These are phyloP conservation scores for Heliosperma pusillum DNA, from an alignment of 148 eudicot genomes.

Conservation along the genomic window DNA sequence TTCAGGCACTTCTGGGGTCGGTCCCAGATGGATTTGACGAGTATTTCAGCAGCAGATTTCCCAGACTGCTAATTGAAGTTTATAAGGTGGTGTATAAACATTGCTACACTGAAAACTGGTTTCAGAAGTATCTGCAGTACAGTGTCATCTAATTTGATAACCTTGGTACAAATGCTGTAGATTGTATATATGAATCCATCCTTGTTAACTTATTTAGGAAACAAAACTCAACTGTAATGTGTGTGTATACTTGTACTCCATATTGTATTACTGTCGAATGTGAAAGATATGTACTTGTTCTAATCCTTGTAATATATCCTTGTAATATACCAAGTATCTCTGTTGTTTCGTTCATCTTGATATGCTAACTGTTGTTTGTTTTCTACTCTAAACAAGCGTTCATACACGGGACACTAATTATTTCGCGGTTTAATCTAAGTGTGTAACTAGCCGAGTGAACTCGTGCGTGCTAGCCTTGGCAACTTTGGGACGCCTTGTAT, in stretches of 20 bases:
- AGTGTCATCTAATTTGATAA: constrained; percentile 14
- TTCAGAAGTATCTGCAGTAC: constrained; percentile 32
- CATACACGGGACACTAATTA: neutral
- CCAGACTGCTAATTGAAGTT: constrained; percentile 36
- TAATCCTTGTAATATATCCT: neutral
- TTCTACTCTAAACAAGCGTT: too few relatives aligned
- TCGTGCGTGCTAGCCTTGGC: too few relatives aligned
- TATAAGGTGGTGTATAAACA: constrained; percentile 28
- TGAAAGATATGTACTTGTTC: neutral
- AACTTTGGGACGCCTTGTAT: too few relatives aligned
- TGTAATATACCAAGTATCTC: neutral
- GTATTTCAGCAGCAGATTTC: constrained; percentile 36
- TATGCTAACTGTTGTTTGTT: neutral
- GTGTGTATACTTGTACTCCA: neutral
- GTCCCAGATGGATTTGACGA: constrained; percentile 41
- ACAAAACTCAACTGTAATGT: constrained; percentile 6
- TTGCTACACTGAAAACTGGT: constrained; percentile 34
- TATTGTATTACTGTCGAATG: neutral
- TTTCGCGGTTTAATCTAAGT: too few relatives aligned
- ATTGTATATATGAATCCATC: constrained; percentile 13
- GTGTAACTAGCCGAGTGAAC: too few relatives aligned
- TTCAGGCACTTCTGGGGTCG: constrained; percentile 34
- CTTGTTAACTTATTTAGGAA: neutral
- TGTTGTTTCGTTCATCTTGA: neutral
- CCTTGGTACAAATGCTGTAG: neutral